Percentiles rank a stretch among this genome's conserved stretches.
Evolutionary conservation across 768 basidiomycete species (phyloP).

Genomic region (Russula earlei): DNA sequence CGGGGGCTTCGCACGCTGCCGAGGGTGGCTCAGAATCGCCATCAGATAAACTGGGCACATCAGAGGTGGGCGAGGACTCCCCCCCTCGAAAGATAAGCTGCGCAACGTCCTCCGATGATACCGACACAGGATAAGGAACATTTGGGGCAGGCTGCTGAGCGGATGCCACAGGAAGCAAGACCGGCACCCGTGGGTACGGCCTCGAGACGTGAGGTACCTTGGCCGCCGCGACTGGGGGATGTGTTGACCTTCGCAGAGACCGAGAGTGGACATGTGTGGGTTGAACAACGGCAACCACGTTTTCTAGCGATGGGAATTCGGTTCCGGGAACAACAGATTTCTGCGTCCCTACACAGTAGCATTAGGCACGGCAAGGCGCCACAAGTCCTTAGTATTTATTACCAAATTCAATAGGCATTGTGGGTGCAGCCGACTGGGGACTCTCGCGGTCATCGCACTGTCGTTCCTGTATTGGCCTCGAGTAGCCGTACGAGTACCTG

Average conservation of each 20-base stretch:
- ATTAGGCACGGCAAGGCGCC: not conserved
- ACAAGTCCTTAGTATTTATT: not conserved
- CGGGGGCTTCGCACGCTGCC: constrained; percentile 11
- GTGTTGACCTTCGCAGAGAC: not conserved
- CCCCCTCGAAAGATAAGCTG: constrained; percentile 5
- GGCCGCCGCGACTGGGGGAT: not conserved
- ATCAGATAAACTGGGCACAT: constrained; percentile 17
- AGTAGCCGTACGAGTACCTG: not conserved
- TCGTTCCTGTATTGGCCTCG: not conserved
- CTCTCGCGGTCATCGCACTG: not conserved
- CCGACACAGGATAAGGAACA: not conserved
- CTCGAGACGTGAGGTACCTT: not conserved
- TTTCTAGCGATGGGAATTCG: not conserved
- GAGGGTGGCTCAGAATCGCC: constrained; percentile 15
- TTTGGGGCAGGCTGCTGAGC: not conserved
- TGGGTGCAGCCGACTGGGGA: not conserved
- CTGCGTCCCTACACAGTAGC: not conserved
- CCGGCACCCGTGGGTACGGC: not conserved
- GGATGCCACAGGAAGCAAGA: not conserved
- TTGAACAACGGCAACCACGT: not conserved
- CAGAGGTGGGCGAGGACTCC: constrained; percentile 3
- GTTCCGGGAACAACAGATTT: not conserved
- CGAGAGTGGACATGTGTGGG: not conserved
- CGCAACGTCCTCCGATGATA: not conserved
- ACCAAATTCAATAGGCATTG: constrained; percentile 4